Percentiles rank a stretch among this genome's conserved stretches.
phyloP scores from a whole-genome alignment of 2,329 filamentous ascomycete genomes.

The Chalaropsis ovoidea region DNA sequence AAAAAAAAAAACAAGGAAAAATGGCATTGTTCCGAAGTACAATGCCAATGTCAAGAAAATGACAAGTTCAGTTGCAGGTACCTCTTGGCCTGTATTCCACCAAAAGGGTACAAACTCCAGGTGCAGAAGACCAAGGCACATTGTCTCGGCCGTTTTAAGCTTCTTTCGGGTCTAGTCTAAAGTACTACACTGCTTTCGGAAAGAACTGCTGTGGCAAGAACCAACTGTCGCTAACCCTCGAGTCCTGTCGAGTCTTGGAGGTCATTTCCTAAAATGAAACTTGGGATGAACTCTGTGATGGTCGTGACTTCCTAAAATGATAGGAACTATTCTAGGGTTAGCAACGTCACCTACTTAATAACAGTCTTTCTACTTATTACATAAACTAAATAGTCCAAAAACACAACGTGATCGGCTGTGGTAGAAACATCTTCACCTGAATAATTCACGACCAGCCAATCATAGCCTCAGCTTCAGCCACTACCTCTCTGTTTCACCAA shows the following conservation, averaged over 20 bases:
- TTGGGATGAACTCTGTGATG: too few species aligned
- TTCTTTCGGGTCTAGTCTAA: not conserved
- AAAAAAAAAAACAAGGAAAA: not conserved
- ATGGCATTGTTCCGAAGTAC: not conserved
- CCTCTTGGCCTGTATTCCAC: not conserved
- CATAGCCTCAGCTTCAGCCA: not conserved
- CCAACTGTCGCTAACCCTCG: not conserved
- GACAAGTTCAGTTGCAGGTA: not conserved
- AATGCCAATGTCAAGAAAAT: not conserved
- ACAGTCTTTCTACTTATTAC: too few species aligned
- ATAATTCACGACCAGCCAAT: too few species aligned
- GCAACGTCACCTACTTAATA: too few species aligned
- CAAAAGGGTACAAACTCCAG: not conserved
- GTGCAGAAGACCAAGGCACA: not conserved
- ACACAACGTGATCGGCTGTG: too few species aligned
- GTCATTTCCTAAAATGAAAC: not conserved
- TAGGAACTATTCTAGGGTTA: too few species aligned
- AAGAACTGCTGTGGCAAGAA: not conserved
- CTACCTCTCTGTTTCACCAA: not conserved
- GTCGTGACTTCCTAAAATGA: too few species aligned
- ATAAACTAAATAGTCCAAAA: too few species aligned
- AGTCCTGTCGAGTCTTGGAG: not conserved
- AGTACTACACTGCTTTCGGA: not conserved
- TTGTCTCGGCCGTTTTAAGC: constrained; percentile 3
- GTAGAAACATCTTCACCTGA: too few species aligned